phyloP scores from a whole-genome alignment of 768 basidiomycete genomes.

The Lactarius psammicola region DNA sequence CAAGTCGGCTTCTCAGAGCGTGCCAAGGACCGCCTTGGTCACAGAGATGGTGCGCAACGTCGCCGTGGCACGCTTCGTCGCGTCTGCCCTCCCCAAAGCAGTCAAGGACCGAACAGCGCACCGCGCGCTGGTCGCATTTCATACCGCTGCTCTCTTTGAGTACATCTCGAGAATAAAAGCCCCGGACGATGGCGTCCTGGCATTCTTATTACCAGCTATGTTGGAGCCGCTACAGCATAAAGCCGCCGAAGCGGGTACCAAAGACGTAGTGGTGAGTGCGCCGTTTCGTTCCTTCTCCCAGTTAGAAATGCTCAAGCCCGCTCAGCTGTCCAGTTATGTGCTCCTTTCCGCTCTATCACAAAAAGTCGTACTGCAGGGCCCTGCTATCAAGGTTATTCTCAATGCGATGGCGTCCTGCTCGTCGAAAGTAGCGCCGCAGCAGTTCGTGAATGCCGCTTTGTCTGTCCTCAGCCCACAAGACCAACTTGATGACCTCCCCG shows the following conservation, averaged over 20 bases:
- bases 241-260: slow-evolving; percentile 26
- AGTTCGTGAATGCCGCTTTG: slow-evolving; percentile 63
- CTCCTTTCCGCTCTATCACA: slow-evolving; percentile 69
- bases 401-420: slow-evolving; percentile 52
- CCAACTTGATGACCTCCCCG: slow-evolving; percentile 45
- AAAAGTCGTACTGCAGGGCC: slow-evolving; percentile 55
- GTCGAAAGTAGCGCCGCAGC: slow-evolving; percentile 47
- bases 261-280: slow-evolving; percentile 55
- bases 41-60: slow-evolving; percentile 71
- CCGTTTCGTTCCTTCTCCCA: neutral
- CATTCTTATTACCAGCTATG: slow-evolving; percentile 62
- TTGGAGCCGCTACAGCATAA: slow-evolving; percentile 51
- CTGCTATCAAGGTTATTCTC: slow-evolving; percentile 61
- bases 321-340: slow-evolving; percentile 70
- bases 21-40: slow-evolving; percentile 72
- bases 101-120: slow-evolving; percentile 47
- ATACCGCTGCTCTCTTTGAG: slow-evolving; percentile 74
- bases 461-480: slow-evolving; percentile 66
- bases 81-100: slow-evolving; percentile 59
- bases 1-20: slow-evolving; percentile 70
- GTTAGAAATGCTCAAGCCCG: slow-evolving; percentile 5
- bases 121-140: slow-evolving; percentile 77
- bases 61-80: slow-evolving; percentile 71
- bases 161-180: slow-evolving; percentile 61
- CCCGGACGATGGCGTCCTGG: slow-evolving; percentile 65